phyloP scores from a whole-genome alignment of 2,329 filamentous ascomycete species.

The Parafenestella ontariensis region DNA sequence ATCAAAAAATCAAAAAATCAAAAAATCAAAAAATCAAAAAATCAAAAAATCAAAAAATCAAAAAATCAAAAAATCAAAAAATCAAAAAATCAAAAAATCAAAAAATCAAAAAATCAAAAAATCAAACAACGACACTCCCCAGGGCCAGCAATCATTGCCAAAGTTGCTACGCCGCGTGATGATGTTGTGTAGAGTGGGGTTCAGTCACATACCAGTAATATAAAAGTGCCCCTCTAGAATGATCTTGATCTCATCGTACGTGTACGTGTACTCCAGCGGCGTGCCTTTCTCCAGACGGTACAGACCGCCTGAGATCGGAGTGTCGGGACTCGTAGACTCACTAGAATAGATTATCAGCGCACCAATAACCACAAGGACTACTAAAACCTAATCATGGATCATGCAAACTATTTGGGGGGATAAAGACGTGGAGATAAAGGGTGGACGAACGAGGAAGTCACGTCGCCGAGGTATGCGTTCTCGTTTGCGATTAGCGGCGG shows the following conservation, averaged over 20 bases:
- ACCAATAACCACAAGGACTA: no score
- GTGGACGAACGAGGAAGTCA: conserved; percentile 60
- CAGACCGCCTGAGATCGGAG: conserved; percentile 69
- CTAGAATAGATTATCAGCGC: conserved; percentile 49
- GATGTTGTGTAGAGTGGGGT: no score
- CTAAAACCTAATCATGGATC: no score
- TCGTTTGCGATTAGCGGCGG: conserved; percentile 71
- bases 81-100: no score
- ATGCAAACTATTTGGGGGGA: neutral
- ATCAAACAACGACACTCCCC: no score
- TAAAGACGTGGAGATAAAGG: neutral
- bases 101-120: no score
- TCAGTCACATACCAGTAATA: conserved; percentile 52
- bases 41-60: no score
- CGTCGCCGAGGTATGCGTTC: conserved; percentile 71
- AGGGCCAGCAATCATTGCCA: neutral
- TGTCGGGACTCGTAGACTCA: conserved; percentile 62
- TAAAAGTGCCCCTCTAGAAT: conserved; percentile 72
- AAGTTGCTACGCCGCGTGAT: neutral
- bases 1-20: no score
- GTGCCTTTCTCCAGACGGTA: conserved; percentile 73
- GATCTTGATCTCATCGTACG: conserved; percentile 77
- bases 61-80: no score
- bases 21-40: no score
- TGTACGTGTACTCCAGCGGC: conserved; percentile 72